A percentile compares a stretch with the other conserved stretches of the same genome.
These are phyloP conservation scores for Nakazawaea wickerhamii DNA, from an alignment of 805 yeast genomes.

Conservation along the genomic window DNA sequence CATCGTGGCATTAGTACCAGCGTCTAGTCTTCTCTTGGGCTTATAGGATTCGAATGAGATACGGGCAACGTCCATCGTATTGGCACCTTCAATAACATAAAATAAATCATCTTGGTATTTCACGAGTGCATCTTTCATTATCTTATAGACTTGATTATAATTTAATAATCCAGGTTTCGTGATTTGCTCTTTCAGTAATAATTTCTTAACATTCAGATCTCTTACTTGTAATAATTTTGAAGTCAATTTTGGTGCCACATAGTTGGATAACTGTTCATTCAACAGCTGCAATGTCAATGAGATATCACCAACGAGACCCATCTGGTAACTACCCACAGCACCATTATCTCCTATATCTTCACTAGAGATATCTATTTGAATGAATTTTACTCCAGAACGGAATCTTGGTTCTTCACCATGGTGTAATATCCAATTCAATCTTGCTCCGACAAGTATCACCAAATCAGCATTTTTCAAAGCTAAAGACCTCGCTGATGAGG, in stretches of 20 bases:
- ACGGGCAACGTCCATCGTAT: slow-evolving; percentile 69
- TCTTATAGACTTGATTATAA: slow-evolving; percentile 51
- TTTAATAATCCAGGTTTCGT: slow-evolving; percentile 25
- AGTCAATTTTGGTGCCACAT: slow-evolving; percentile 29
- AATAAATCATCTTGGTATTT: slow-evolving; percentile 29
- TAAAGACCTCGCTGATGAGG: slow-evolving; percentile 60
- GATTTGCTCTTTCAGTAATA: slow-evolving; percentile 28
- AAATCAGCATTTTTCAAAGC: slow-evolving; percentile 55
- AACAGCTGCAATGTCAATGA: slow-evolving; percentile 35
- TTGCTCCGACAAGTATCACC: slow-evolving; percentile 55
- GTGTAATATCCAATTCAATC: slow-evolving; percentile 71
- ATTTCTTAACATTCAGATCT: slow-evolving; percentile 24
- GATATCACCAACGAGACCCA: slow-evolving; percentile 55
- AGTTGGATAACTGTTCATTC: slow-evolving; percentile 19
- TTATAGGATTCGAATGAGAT: slow-evolving; percentile 47
- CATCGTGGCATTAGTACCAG: slow-evolving; percentile 77
- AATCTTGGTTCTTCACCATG: slow-evolving; percentile 57
- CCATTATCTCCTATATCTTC: slow-evolving; percentile 47
- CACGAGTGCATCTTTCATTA: slow-evolving; percentile 35
- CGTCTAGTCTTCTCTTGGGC: slow-evolving; percentile 57
- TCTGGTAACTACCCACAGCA: slow-evolving; percentile 25
- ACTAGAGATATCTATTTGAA: slow-evolving; percentile 51
- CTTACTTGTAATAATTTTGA: slow-evolving; percentile 24
- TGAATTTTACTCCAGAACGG: slow-evolving; percentile 36
- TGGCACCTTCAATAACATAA: slow-evolving; percentile 66